phyloP scores from a whole-genome alignment of 2,329 filamentous ascomycete genomes.

The Fusarium sacchari region DNA sequence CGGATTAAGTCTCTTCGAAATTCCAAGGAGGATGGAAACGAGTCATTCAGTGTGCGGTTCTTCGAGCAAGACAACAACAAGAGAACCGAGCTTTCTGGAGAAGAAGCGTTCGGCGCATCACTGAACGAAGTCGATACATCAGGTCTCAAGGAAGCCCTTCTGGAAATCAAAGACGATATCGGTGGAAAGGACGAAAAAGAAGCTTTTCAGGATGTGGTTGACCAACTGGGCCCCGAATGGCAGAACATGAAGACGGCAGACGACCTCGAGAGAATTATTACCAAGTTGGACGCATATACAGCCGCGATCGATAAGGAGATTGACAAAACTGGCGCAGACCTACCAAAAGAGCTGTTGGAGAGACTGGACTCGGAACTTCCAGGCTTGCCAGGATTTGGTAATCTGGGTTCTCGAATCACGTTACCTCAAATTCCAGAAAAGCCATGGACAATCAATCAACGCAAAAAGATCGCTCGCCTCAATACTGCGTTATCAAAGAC shows the following conservation, averaged over 20 bases:
- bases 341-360: constrained; percentile 49
- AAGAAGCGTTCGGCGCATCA: constrained; percentile 54
- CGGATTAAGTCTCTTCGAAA: constrained; percentile 42
- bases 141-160: constrained; percentile 50
- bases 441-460: constrained; percentile 51
- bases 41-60: constrained; percentile 53
- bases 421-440: constrained; percentile 51
- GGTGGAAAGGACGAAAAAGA: constrained; percentile 47
- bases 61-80: constrained; percentile 58
- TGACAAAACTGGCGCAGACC: constrained; percentile 44
- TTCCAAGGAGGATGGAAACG: constrained; percentile 19
- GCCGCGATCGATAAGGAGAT: constrained; percentile 50
- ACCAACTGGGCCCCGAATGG: constrained; percentile 47
- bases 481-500: constrained; percentile 47
- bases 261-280: constrained; percentile 50
- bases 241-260: constrained; percentile 45
- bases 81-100: constrained; percentile 51
- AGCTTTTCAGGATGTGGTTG: constrained; percentile 50
- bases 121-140: constrained; percentile 50
- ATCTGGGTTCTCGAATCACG: constrained; percentile 33
- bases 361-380: constrained; percentile 46
- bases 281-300: constrained; percentile 49
- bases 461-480: constrained; percentile 51
- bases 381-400: constrained; percentile 41
- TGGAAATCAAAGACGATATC: constrained; percentile 53